Evolutionary conservation across 2,329 filamentous ascomycete species (phyloP).

Genomic region (Penicillium sclerotiorum): DNA sequence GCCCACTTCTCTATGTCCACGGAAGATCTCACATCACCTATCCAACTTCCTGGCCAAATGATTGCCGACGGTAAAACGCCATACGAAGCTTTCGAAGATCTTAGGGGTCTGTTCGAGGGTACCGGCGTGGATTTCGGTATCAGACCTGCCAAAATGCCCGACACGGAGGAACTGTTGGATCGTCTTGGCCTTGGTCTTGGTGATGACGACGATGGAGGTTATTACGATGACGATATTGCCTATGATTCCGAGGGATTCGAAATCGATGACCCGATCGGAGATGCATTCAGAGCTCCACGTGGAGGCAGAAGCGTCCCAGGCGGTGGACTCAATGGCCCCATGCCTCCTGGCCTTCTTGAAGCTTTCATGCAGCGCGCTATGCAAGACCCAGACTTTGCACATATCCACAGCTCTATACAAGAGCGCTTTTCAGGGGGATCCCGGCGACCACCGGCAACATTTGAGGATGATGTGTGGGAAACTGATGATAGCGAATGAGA

Average conservation of each 20-base stretch:
- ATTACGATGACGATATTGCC: neutral
- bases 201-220: neutral
- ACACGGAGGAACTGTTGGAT: neutral
- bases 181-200: neutral
- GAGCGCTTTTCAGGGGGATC: neutral
- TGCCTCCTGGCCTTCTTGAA: constrained; percentile 1
- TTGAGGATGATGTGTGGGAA: neutral
- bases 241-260: neutral
- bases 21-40: constrained; percentile 35
- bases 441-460: neutral
- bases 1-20: constrained; percentile 17
- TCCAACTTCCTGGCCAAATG: constrained; percentile 30
- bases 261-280: neutral
- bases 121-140: neutral
- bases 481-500: neutral
- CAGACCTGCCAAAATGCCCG: neutral
- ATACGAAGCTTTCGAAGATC: neutral
- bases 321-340: neutral
- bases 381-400: neutral
- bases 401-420: no score
- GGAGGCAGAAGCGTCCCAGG: neutral
- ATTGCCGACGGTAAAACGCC: constrained; percentile 1
- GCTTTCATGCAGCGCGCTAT: neutral
- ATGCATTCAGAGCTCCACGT: neutral
- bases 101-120: constrained; percentile 1